Percentiles rank a stretch among this genome's conserved stretches.
These are phyloP conservation scores for Metschnikowia vanudenii DNA, from an alignment of 805 yeast genomes.

Conservation along the genomic window DNA sequence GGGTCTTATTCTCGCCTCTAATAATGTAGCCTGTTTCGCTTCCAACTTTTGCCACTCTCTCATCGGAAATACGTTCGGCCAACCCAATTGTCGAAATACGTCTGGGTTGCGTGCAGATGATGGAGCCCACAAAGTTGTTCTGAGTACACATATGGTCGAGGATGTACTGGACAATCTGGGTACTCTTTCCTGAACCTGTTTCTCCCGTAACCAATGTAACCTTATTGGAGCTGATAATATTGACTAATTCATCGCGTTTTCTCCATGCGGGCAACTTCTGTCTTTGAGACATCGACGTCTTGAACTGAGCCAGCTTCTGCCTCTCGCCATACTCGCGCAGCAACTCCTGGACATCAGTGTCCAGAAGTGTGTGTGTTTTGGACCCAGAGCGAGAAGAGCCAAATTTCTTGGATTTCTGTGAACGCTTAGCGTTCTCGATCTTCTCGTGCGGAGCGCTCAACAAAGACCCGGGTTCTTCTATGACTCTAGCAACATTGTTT, in stretches of 20 bases:
- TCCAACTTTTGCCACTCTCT: slow-evolving; percentile 64
- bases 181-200: slow-evolving; percentile 96
- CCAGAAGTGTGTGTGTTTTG: slow-evolving; percentile 1
- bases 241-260: slow-evolving; percentile 54
- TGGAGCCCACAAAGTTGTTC: slow-evolving; percentile 53
- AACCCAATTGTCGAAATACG: slow-evolving; percentile 93
- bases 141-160: slow-evolving; percentile 59
- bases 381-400: neutral
- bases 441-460: slow-evolving; percentile 1
- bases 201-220: slow-evolving; percentile 89
- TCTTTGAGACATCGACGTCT: slow-evolving; percentile 43
- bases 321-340: slow-evolving; percentile 3
- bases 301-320: slow-evolving; percentile 26
- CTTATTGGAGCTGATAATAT: slow-evolving; percentile 54
- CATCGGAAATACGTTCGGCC: slow-evolving; percentile 89
- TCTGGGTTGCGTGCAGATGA: slow-evolving; percentile 92
- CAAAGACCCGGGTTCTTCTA: slow-evolving; percentile 76
- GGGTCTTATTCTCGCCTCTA: slow-evolving; percentile 80
- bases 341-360: slow-evolving; percentile 3
- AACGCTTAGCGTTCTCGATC: neutral
- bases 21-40: slow-evolving; percentile 85
- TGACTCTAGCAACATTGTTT: slow-evolving; percentile 53
- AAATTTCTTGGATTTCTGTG: neutral
- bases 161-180: slow-evolving; percentile 89
- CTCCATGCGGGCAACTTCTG: slow-evolving; percentile 80